These are phyloP conservation scores for Cytidiella melzeri DNA, from an alignment of 768 basidiomycete species.

Conservation along the genomic window DNA sequence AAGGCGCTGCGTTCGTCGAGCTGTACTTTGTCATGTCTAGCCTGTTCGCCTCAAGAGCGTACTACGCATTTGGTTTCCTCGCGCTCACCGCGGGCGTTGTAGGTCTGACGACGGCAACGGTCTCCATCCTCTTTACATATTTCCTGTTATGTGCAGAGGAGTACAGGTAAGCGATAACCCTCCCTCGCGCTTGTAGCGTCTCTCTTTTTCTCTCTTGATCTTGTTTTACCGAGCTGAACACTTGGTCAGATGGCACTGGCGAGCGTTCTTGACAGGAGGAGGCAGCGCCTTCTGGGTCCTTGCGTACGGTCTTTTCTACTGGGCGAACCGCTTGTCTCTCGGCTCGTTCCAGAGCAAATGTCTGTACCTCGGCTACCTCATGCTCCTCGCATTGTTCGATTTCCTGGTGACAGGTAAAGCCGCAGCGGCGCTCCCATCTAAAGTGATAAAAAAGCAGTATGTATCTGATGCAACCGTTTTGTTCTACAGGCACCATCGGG, in stretches of 20 bases:
- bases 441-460: slow-evolving; percentile 1
- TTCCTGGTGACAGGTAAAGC: slow-evolving; percentile 81
- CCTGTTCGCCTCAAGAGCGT: slow-evolving; percentile 86
- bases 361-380: slow-evolving; percentile 87
- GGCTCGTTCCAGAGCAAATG: slow-evolving; percentile 75
- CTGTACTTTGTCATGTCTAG: slow-evolving; percentile 88
- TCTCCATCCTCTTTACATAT: slow-evolving; percentile 84
- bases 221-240: neutral
- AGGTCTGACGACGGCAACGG: slow-evolving; percentile 82
- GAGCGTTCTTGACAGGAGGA: slow-evolving; percentile 86
- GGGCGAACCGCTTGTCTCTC: slow-evolving; percentile 80
- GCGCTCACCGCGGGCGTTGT: slow-evolving; percentile 83
- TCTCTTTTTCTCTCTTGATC: slow-evolving; percentile 5
- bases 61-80: slow-evolving; percentile 96
- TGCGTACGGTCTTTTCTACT: slow-evolving; percentile 84
- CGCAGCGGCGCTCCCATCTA: neutral
- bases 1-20: slow-evolving; percentile 93
- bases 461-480: neutral
- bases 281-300: slow-evolving; percentile 91
- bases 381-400: slow-evolving; percentile 74
- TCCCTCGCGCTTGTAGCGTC: no score
- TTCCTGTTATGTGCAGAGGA: slow-evolving; percentile 93
- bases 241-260: slow-evolving; percentile 85
- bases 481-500: slow-evolving; percentile 71
- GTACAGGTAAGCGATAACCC: slow-evolving; percentile 80